Evolutionary conservation across 2,329 filamentous ascomycete species (phyloP).

Genomic region (Pseudopyrenochaeta lycopersici): DNA sequence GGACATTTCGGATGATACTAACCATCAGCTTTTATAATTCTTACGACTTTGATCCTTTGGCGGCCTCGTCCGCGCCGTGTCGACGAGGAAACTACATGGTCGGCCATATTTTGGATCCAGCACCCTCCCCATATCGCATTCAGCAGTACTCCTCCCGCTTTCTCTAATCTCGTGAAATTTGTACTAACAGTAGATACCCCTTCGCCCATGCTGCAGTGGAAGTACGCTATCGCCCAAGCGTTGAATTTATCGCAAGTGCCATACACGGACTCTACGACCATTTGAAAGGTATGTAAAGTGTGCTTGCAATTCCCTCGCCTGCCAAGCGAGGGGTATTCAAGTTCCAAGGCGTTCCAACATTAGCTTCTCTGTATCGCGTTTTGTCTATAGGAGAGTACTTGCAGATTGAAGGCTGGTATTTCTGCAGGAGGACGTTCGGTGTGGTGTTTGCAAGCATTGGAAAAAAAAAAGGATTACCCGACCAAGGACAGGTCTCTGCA

Average conservation of each 20-base stretch:
- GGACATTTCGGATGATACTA: slow-evolving; percentile 23
- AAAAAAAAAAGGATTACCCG: not conserved
- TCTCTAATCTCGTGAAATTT: not conserved
- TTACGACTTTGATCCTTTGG: not conserved
- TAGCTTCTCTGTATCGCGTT: not conserved
- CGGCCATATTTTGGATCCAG: not conserved
- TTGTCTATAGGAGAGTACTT: not conserved
- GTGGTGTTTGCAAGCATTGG: not conserved
- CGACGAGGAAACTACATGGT: not conserved
- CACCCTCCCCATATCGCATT: not conserved
- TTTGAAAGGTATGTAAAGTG: not conserved
- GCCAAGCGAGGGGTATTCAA: not conserved
- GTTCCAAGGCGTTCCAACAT: slow-evolving; percentile 2
- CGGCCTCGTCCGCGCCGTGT: not conserved
- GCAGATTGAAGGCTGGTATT: not conserved
- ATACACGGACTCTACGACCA: not conserved
- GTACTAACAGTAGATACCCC: slow-evolving; percentile 14
- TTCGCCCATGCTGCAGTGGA: not conserved
- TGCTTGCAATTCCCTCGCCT: not conserved
- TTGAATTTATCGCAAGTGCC: not conserved
- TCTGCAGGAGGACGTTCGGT: not conserved
- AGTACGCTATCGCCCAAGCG: not conserved
- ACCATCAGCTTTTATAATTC: slow-evolving; percentile 21
- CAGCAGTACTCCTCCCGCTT: not conserved
- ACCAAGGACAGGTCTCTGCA: not conserved